phyloP scores from a whole-genome alignment of 2,329 filamentous ascomycete species.

The Hymenoscyphus linearis region DNA sequence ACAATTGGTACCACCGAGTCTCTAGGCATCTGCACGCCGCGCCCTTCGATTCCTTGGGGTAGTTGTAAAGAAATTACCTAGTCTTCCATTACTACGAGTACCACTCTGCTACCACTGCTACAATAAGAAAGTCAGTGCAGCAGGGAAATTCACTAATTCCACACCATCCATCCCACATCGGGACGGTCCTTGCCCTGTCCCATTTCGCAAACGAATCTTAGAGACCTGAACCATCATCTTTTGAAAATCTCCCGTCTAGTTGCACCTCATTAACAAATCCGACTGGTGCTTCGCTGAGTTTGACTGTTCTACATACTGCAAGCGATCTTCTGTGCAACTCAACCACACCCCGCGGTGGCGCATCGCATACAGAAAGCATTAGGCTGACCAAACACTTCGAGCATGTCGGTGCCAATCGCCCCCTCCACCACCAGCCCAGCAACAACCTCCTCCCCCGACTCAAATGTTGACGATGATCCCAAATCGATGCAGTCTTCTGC shows the following conservation, averaged over 20 bases:
- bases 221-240: not conserved
- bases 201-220: not conserved
- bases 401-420: conserved; percentile 16
- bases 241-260: not conserved
- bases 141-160: not conserved
- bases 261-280: not conserved
- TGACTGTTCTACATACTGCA: too few species aligned
- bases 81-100: not conserved
- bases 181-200: not conserved
- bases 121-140: not conserved
- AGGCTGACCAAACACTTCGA: not conserved
- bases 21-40: not conserved
- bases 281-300: not conserved
- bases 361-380: not conserved
- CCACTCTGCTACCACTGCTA: too few species aligned
- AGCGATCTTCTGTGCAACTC: not conserved
- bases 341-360: not conserved
- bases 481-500: conserved; percentile 14
- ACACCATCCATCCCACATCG: not conserved
- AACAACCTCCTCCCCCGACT: conserved; percentile 23
- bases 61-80: not conserved
- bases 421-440: conserved; percentile 16
- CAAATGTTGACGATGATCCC: conserved; percentile 25
- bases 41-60: not conserved
- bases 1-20: not conserved